Conservation (phyloP, 2,329 filamentous ascomycete genomes). For the Pseudogymnoascus sp. region DNA sequence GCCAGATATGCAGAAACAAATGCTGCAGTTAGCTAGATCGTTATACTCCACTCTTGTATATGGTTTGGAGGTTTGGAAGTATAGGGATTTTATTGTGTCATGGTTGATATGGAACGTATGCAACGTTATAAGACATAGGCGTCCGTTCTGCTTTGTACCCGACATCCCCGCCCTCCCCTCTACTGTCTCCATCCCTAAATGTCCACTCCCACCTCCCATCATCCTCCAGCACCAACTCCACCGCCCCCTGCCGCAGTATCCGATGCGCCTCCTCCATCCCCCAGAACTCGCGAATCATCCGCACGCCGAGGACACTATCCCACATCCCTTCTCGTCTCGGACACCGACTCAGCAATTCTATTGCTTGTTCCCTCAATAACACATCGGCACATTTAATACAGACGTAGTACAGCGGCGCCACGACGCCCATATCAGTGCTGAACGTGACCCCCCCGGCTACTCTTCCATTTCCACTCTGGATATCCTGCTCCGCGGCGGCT, state of each 20-base stretch:
- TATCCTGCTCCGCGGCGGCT: slow-evolving; percentile 20
- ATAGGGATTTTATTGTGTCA: neutral
- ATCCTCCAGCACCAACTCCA: slow-evolving; percentile 18
- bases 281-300: slow-evolving; percentile 21
- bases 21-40: neutral
- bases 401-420: slow-evolving; percentile 24
- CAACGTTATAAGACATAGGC: neutral
- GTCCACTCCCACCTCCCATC: slow-evolving; percentile 21
- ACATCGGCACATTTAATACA: slow-evolving; percentile 17
- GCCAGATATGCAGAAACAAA: neutral
- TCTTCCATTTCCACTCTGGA: slow-evolving; percentile 15
- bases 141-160: neutral
- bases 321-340: slow-evolving; percentile 27
- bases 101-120: neutral
- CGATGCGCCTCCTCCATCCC: slow-evolving; percentile 17
- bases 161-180: neutral
- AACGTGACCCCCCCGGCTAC: slow-evolving; percentile 17
- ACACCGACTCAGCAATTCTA: slow-evolving; percentile 19
- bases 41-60: neutral
- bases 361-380: slow-evolving; percentile 14
- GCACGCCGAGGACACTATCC: slow-evolving; percentile 18
- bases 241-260: slow-evolving; percentile 9
- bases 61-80: neutral
- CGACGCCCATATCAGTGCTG: slow-evolving; percentile 22
- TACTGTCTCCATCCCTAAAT: slow-evolving; percentile 11